Base-by-base conservation (phyloP, 345 rosid genomes). In the Iberis pinnata region DNA sequence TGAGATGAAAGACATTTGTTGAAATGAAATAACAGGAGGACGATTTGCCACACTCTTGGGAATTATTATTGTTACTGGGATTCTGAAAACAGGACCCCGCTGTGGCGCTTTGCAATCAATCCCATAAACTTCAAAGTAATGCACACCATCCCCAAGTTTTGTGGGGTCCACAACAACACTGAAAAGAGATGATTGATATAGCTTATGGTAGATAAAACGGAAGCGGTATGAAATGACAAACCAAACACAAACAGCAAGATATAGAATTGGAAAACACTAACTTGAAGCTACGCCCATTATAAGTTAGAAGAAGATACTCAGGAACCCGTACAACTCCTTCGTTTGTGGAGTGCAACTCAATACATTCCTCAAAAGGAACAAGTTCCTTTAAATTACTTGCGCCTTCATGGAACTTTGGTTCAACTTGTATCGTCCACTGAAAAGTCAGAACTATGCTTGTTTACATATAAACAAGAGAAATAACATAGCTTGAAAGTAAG, bases 221-320 rank as follows among this genome's bases (percentile, higher is more conserved):
- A 22, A 22, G 57, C n/a, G 24, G 36, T 20, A 37, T 26, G 33
- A 46, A 63, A 39, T 42, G 50, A 22, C 11, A 41, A 18, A 36
- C 24, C 13, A 8, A 45, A 53, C 42, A 56, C 18, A 36, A 16
- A 5, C 43, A 51, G 63, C 39, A 37, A 47, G 18, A 38, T 33
- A 64, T 41, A 42, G 61, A 32, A 68, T 52, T 61, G 36, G 36
- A 51, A 70, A 42, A 35, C 46, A 82, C 98, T 75, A 49, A 88
- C 98, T 85, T 92, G 95, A 88, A 88, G 82, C 75, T 78, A 26
- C 95, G 87, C 47, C 97, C 95, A 6, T 92, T 88, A 61, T 86
- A 73, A 41, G 94, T 83, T 47, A 92, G 95, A 64, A 85, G 88
- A 66, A 88, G 80, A 72, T 81, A 85, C 39, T 86, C 94, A 15